phyloP scores from a whole-genome alignment of 2,329 filamentous ascomycete genomes.

The Aspergillus spinulosporus region DNA sequence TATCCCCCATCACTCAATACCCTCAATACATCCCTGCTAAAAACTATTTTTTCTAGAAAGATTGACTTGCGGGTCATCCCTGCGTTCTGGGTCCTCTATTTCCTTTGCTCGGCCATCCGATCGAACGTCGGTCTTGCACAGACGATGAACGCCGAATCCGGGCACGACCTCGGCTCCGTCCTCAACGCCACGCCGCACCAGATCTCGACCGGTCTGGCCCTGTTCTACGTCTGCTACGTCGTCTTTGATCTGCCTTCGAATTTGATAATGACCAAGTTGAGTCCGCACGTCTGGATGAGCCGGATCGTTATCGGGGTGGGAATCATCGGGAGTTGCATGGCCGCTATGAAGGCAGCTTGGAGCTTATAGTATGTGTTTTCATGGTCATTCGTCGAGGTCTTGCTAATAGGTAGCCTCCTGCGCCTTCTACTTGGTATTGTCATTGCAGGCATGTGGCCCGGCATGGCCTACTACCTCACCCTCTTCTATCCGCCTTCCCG shows the following conservation, averaged over 20 bases:
- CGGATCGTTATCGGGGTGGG: slow-evolving; percentile 86
- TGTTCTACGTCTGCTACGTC: slow-evolving; percentile 93
- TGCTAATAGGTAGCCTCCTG: slow-evolving; percentile 53
- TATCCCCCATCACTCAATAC: too few relatives aligned
- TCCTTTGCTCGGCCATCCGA: slow-evolving; percentile 85
- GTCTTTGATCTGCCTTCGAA: slow-evolving; percentile 88
- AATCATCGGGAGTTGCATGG: slow-evolving; percentile 78
- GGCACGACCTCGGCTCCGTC: slow-evolving; percentile 73
- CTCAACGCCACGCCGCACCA: slow-evolving; percentile 71
- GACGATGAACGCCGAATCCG: slow-evolving; percentile 75
- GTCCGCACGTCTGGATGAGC: slow-evolving; percentile 87
- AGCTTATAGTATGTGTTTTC: slow-evolving; percentile 66
- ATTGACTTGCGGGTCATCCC: slow-evolving; percentile 60
- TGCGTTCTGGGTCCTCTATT: slow-evolving; percentile 89
- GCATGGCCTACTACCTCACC: slow-evolving; percentile 90
- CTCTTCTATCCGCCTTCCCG: slow-evolving; percentile 87
- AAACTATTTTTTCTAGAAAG: slow-evolving; percentile 43
- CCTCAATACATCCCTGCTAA: neutral
- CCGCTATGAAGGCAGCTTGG: slow-evolving; percentile 78
- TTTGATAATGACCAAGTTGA: slow-evolving; percentile 80
- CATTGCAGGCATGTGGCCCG: slow-evolving; percentile 92
- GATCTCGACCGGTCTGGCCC: slow-evolving; percentile 77
- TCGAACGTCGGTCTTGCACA: slow-evolving; percentile 93
- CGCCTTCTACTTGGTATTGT: slow-evolving; percentile 82
- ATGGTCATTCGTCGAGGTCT: too few relatives aligned